Conservation (phyloP, 2,329 filamentous ascomycete genomes). For the Cladobotryum protrusum region DNA sequence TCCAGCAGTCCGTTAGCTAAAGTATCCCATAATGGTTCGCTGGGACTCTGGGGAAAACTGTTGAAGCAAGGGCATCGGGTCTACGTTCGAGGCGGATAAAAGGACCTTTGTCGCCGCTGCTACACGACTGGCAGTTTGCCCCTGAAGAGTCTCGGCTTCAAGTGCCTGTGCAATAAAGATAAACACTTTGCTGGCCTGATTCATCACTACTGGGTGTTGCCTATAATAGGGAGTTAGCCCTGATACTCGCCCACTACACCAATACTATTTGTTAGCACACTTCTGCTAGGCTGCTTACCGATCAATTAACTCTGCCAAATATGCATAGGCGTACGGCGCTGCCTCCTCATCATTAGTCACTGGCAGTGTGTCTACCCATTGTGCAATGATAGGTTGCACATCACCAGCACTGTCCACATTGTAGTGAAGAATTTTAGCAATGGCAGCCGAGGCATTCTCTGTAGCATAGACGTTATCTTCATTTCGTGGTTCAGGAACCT, state of each 20-base stretch:
- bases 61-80: slow-evolving; percentile 68
- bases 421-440: slow-evolving; percentile 94
- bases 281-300: slow-evolving; percentile 59
- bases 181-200: slow-evolving; percentile 76
- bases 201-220: slow-evolving; percentile 75
- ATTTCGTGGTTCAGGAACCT: slow-evolving; percentile 71
- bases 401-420: slow-evolving; percentile 73
- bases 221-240: slow-evolving; percentile 39
- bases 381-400: slow-evolving; percentile 66
- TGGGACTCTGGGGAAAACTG: slow-evolving; percentile 76
- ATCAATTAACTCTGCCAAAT: slow-evolving; percentile 84
- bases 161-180: slow-evolving; percentile 80
- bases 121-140: slow-evolving; percentile 71
- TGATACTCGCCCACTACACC: slow-evolving; percentile 20
- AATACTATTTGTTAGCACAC: neutral
- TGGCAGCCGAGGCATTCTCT: slow-evolving; percentile 92
- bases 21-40: slow-evolving; percentile 70
- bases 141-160: slow-evolving; percentile 83
- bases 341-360: slow-evolving; percentile 95
- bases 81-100: slow-evolving; percentile 64
- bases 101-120: slow-evolving; percentile 73
- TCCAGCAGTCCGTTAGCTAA: slow-evolving; percentile 45
- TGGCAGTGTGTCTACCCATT: slow-evolving; percentile 87
- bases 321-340: slow-evolving; percentile 90
- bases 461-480: slow-evolving; percentile 97